Evolutionary conservation across 208 protist genomes (phyloP), one percentile per base, ranked within the genome.

Genomic region (Acanthamoeba triangularis): DNA sequence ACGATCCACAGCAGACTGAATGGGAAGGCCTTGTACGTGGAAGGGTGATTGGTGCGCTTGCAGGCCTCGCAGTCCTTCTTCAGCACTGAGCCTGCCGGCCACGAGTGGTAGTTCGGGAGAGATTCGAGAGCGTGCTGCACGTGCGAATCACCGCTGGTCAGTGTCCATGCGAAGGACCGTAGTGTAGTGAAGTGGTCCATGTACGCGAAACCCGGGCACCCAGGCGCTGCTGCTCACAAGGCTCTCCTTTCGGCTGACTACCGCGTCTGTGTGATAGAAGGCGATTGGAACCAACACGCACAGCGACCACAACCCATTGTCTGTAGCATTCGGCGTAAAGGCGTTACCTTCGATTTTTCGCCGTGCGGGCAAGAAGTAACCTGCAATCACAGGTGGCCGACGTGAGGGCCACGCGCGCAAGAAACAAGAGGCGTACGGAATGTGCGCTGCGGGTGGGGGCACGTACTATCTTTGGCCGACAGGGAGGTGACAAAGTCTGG

Each of bases 1-100:
- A 65, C 16, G 5, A 65, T 10, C 54, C 14, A 14, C 54, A 59
- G 14, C 18, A 59, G 25, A 47, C 18, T 47, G 6, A 13, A 56
- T 16, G 25, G 20, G 76, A 13, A 56, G 41, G 33, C 37, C n/a
- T 18, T 44, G 20, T 82, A 88, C 80, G 41, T 63, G 49, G 47
- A 0, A 2, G 49, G 44, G 33, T 88, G 80, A 25, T 63, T 63
- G 49, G 80, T 65, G 23, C 80, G 41, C 49, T 59, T 63, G 80
- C 80, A 88, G 14, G 80, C 80, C 80, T 88, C 80, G 49, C 80
- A 88, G 52, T 88, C 80, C 49, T 88, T 88, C n/a, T 18, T 44
- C 1, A 63, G 47, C 8, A 20, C 52, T 3, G 80, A 88, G 14
- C n/a, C 49, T 3, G 49, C 7, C 33, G 11, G 23, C 49, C 49